phyloP scores from a whole-genome alignment of 2,329 filamentous ascomycete genomes.

The Emmonsiellopsis sp. region DNA sequence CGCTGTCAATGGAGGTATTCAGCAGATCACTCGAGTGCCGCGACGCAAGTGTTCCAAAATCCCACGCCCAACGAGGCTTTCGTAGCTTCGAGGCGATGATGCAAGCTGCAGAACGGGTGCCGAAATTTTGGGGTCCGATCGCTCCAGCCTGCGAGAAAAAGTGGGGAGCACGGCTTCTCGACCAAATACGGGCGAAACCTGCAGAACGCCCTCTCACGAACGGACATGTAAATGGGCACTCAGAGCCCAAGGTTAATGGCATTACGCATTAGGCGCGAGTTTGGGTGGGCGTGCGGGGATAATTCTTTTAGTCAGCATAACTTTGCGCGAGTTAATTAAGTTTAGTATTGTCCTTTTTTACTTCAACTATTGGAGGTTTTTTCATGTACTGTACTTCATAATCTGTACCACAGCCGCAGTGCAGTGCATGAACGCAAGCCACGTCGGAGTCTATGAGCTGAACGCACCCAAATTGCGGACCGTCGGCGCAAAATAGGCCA shows the following conservation, averaged over 20 bases:
- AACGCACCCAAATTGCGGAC: no score
- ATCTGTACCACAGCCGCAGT: no score
- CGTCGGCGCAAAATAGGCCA: no score
- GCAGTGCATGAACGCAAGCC: no score
- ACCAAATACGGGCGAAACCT: not conserved
- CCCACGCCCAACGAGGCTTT: not conserved
- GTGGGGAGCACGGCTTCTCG: conserved; percentile 1
- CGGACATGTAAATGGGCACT: not conserved
- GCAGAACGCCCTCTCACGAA: conserved; percentile 1
- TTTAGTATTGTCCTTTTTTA: no score
- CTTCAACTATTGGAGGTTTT: no score
- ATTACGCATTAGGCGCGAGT: not conserved
- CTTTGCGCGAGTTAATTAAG: not conserved
- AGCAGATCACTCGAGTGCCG: conserved; percentile 1
- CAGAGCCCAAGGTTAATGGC: not conserved
- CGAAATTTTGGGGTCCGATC: conserved; percentile 1
- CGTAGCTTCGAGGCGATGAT: conserved; percentile 1
- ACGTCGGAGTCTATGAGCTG: no score
- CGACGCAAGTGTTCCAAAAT: not conserved
- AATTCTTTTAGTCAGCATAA: not conserved
- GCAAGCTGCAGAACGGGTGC: not conserved
- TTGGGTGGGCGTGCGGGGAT: not conserved
- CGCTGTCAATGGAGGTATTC: conserved; percentile 2
- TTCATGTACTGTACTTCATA: no score
- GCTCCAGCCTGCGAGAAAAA: not conserved